Evolutionary conservation across 2,329 filamentous ascomycete species (phyloP), one percentile per base, ranked within the genome.

Genomic region (Fusarium albidum): DNA sequence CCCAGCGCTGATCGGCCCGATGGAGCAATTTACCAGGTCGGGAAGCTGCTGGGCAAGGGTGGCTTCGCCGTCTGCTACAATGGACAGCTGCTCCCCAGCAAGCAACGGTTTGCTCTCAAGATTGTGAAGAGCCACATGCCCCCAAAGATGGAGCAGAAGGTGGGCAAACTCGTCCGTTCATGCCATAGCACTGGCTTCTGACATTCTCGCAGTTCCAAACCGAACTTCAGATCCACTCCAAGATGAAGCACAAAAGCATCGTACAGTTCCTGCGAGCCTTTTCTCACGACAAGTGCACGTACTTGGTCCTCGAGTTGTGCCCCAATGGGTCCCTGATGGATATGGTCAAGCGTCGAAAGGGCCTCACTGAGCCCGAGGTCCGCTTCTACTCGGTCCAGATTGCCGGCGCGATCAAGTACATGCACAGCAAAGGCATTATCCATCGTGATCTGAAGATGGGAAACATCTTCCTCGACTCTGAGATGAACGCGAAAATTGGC

Each of bases 401-500:
- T 55, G 92, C 94, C 62, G 95, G 95, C 29, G 95, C 95, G 31
- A 94, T 99, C 75, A 98, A 98, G 75, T 99, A 99, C 71, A 90
- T 99, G 80, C 96, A 99, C 73, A 87, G 87, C 68, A 90, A 96
- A 71, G 95, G 94, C 61, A 96, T 99, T 57, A 96, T 98, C 42
- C 95, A 99, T 74, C 87, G 95, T 42, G 95, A 99, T 74, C 76
- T 99, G 65, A 99, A 99, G 76, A 98, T 97, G 81, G 96, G 95
- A 41, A 99, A 99, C 72, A 88, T 99, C 63, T 99, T 99, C 68
- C 81, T 99, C 45, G 95, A 99, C 72, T 85, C 86, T 47, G 82
- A 92, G 63, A 97, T 99, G 94, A 96, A 99, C 69, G 89, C 96
- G 66, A 99, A 99, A 73, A 92, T 99, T 66, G 95, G 95, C 37